phyloP scores from a whole-genome alignment of 202 grass and related monocot species.

The Carex arenaria region DNA sequence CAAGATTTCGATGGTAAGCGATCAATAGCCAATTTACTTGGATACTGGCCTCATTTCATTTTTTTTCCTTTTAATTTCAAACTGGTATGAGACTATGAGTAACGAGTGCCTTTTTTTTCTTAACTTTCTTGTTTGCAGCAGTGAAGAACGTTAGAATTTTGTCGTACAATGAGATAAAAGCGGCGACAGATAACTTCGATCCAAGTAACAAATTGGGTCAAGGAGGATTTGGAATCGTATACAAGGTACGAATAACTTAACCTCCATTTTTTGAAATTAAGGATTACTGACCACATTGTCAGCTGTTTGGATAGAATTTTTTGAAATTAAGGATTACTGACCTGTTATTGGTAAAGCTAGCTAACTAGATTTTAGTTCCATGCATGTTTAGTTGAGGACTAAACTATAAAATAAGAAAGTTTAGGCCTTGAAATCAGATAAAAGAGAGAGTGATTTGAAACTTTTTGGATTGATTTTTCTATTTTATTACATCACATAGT shows the following conservation, averaged over 20 bases:
- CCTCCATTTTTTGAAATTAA: background rate
- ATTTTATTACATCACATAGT: no score
- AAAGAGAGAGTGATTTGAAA: no score
- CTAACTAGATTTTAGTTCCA: no score
- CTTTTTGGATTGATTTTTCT: no score
- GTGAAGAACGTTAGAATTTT: conserved; percentile 31
- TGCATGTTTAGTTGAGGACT: no score
- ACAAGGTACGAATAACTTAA: conserved; percentile 33
- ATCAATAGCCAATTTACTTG: background rate
- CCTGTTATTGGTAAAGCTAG: no score
- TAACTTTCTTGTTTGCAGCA: background rate
- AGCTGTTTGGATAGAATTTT: no score
- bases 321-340: no score
- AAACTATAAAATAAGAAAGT: no score
- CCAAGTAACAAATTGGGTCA: conserved; percentile 36
- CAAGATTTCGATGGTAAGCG: background rate
- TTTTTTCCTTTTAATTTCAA: background rate
- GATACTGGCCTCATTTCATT: background rate
- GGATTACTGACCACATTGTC: no score
- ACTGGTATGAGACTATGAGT: background rate
- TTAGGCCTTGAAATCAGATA: no score
- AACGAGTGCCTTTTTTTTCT: background rate
- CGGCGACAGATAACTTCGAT: conserved; percentile 42
- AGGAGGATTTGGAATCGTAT: conserved; percentile 58
- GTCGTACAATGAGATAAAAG: conserved; percentile 37